Base-by-base conservation (phyloP, 495 filamentous ascomycete species). In the Daldinia bambusicola region DNA sequence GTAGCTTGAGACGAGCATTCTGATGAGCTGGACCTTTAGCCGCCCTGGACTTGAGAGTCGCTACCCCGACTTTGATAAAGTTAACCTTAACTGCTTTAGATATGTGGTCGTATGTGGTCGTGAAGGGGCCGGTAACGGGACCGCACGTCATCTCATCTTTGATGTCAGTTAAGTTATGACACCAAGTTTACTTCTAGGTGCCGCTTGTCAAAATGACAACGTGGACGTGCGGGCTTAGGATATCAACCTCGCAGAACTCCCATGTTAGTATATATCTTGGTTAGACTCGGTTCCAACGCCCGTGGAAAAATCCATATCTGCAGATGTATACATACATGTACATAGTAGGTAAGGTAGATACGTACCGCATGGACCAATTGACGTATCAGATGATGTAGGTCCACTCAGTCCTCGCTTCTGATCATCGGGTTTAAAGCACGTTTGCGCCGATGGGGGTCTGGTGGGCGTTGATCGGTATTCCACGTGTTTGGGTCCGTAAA, bases 91-190 rank as follows among this genome's bases (percentile, higher is more conserved):
- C 26, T 26, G 26, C 26, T 3, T 26, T 26, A 26, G 26, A 26
- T 26, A 26, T 26, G 26, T 26, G 26, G 26, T 3, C 37, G 30
- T 20, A 45, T 12, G 43, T 48, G 10, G 1, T 5, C 7, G 41
- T 45, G 16, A 8, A 45, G 41, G 41, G 9, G 16, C 41, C n/a
- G 16, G 41, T 8, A 52, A 62, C 50, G 38, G 51, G 20, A 22
- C 31, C 34, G 51, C 60, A 66, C 38, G 65, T 69, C 70, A 61
- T 73, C 66, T 69, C 55, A 73, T 69, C 14, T 69, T 69, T 61
- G 61, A 73, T 66, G 66, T 65, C 70, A 65, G 70, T 61, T 51
- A 30, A 66, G 18, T 36, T 57, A 32, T 61, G 56, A 12, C n/a
- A 50, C 31, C 32, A 66, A 66, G 66, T 34, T 26, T 61, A 58